phyloP scores from a whole-genome alignment of 2,329 filamentous ascomycete genomes.

The Annulohypoxylon truncatum region DNA sequence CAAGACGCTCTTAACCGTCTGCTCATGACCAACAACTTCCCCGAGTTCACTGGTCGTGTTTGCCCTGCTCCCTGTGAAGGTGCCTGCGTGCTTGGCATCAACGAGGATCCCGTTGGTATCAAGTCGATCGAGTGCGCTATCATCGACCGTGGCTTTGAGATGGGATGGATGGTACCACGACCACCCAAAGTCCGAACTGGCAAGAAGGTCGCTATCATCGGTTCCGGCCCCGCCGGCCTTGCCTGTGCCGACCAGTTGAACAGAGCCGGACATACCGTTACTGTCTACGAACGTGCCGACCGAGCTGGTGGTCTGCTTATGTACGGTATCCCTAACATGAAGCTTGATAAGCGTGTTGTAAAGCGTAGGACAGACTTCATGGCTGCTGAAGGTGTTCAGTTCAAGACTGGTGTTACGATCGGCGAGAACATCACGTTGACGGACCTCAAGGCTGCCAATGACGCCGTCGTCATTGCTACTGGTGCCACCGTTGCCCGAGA shows the following conservation, averaged over 20 bases:
- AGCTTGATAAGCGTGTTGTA: conserved; percentile 97
- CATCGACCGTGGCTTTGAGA: conserved; percentile 96
- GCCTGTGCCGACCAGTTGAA: conserved; percentile 94
- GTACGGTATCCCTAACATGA: conserved; percentile 99
- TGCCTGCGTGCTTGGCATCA: conserved; percentile 95
- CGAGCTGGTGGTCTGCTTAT: conserved; percentile 91
- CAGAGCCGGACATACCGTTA: conserved; percentile 87
- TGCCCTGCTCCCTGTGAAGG: conserved; percentile 97
- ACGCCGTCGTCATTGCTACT: conserved; percentile 90
- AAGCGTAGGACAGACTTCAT: conserved; percentile 96
- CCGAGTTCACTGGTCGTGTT: conserved; percentile 96
- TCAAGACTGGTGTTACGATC: conserved; percentile 81
- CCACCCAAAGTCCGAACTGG: conserved; percentile 84
- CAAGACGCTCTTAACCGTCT: conserved; percentile 90
- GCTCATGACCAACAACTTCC: conserved; percentile 98
- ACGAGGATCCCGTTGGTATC: conserved; percentile 96
- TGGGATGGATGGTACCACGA: conserved; percentile 94
- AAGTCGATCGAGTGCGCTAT: conserved; percentile 99
- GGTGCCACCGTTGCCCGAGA: conserved; percentile 94
- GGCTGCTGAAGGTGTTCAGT: conserved; percentile 86
- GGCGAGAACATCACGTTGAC: conserved; percentile 79
- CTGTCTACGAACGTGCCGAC: conserved; percentile 92
- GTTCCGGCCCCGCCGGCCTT: conserved; percentile 91
- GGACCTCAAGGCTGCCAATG: conserved; percentile 77
- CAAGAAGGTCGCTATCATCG: conserved; percentile 89